Evolutionary conservation across 1,139 yeast species (phyloP).

Genomic region (Arxiozyma slooffiae): DNA sequence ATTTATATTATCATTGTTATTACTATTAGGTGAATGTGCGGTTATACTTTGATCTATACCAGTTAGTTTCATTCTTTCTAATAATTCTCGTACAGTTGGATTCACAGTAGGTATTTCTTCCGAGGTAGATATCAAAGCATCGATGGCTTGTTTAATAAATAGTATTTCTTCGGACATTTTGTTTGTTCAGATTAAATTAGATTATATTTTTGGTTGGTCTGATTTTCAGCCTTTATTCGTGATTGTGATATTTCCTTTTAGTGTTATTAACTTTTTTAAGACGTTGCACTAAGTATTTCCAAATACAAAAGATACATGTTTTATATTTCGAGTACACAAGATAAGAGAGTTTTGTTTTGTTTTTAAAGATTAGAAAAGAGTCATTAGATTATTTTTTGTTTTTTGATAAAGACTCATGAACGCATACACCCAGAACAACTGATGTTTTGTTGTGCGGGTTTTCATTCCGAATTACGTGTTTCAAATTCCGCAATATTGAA

Average conservation of each 20-base stretch:
- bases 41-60: neutral
- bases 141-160: slow-evolving; percentile 27
- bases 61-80: slow-evolving; percentile 18
- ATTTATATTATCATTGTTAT: neutral
- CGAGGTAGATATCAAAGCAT: slow-evolving; percentile 26
- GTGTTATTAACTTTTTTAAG: too few species aligned
- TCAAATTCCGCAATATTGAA: too few species aligned
- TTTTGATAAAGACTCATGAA: too few species aligned
- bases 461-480: too few species aligned
- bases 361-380: too few species aligned
- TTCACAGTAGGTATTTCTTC: slow-evolving; percentile 20
- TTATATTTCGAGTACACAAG: too few species aligned
- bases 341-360: too few species aligned
- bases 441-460: too few species aligned
- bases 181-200: neutral
- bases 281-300: too few species aligned
- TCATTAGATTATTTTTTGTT: too few species aligned
- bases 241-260: neutral
- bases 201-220: neutral
- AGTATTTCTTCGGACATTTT: slow-evolving; percentile 22
- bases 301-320: neutral
- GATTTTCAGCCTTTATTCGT: neutral
- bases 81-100: slow-evolving; percentile 26
- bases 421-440: too few species aligned
- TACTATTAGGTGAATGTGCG: neutral